Evolutionary conservation across 768 basidiomycete species (phyloP), one percentile per base, ranked within the genome.

Genomic region (Rhizopogon sp.): DNA sequence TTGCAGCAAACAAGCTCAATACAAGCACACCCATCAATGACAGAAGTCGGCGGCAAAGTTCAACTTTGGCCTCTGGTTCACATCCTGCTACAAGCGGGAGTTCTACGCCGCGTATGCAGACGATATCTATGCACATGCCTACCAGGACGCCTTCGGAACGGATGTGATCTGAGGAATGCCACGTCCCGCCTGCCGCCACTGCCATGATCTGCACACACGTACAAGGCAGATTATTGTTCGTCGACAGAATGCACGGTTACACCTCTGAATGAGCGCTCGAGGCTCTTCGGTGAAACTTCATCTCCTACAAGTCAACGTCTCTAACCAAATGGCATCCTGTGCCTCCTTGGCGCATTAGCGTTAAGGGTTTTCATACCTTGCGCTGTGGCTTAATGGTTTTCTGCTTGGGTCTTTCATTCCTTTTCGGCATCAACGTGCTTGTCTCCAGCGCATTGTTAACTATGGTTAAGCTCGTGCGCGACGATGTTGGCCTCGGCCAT

Each of bases 221-320:
- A 43, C 37, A 57, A 43, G 25, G 28, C 53, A 11, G 17, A 68
- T 31, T 71, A 74, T 54, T 68, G 62, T 33, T 74, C 74, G 2
- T 72, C 76, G 5, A 70, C 71, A 39, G 67, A 77, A 16, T 72
- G 76, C 39, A 83, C 80, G 1, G 66, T 79, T 16, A 71, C 77
- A 13, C 72, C 87, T 6, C 56, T 86, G 16, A 77, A 79, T 13
- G 82, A 87, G 59, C 79, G 85, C 0, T 82, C 83, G 0, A 69
- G 74, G 39, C 63, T 87, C 22, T 64, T 84, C 42, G 76, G 74
- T 5, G 80, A 83, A 62, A 20, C 1, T 20, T 20, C 20, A 20
- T 1, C 20, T 20, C 20, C 20, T 20, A 20, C 20, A 20, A 20
- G 20, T 20, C 20, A 20, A 20, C 20, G 20, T 20, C 20, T 20